These are phyloP conservation scores for Trichodelitschia bisporula DNA, from an alignment of 495 filamentous ascomycete species.

Conservation along the genomic window DNA sequence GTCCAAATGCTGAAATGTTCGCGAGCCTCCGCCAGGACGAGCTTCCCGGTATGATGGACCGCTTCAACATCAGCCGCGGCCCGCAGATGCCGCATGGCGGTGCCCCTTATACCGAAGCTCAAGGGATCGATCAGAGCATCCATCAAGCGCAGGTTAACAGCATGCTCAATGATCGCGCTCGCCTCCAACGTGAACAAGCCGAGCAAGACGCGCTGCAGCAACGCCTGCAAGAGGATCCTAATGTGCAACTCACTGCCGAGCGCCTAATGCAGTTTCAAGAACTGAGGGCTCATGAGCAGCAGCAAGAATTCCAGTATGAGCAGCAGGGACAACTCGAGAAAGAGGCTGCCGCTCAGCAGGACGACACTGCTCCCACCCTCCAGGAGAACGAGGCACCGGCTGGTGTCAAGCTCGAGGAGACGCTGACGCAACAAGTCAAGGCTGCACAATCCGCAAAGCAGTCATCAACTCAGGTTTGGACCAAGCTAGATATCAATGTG, in stretches of 20 bases:
- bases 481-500: constrained; percentile 33
- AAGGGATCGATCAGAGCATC: constrained; percentile 14
- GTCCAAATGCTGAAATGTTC: constrained; percentile 21
- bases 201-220: constrained; percentile 26
- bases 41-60: constrained; percentile 32
- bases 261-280: constrained; percentile 40
- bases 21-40: constrained; percentile 30
- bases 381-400: neutral
- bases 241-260: constrained; percentile 25
- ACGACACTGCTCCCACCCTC: neutral
- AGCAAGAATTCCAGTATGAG: constrained; percentile 11
- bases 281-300: constrained; percentile 27
- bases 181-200: constrained; percentile 37
- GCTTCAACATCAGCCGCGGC: constrained; percentile 28
- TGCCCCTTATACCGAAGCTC: constrained; percentile 26
- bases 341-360: neutral
- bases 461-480: constrained; percentile 33
- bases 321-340: neutral
- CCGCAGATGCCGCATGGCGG: constrained; percentile 28
- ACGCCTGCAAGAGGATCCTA: constrained; percentile 18
- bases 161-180: constrained; percentile 34
- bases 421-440: constrained; percentile 71
- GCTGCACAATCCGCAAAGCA: constrained; percentile 49
- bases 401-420: constrained; percentile 9
- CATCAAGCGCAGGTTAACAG: constrained; percentile 33